phyloP scores from a whole-genome alignment of 2,329 filamentous ascomycete genomes.

The Zymoseptoria pseudotritici region DNA sequence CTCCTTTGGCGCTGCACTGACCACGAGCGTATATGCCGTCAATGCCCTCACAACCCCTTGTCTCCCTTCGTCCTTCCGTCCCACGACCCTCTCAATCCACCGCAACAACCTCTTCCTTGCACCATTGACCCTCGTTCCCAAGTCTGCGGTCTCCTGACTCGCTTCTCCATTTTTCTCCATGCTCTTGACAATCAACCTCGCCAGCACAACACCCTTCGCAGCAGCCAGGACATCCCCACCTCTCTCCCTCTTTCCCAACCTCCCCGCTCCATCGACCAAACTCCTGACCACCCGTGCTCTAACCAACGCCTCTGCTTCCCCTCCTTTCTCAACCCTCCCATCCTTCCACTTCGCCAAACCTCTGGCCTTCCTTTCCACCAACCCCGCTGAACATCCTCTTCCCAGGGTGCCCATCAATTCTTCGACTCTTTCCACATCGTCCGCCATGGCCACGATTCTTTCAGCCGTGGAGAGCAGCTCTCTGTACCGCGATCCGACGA shows the following conservation, averaged over 20 bases:
- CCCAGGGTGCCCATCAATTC: slow-evolving; percentile 64
- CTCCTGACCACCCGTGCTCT: slow-evolving; percentile 3
- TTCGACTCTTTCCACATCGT: slow-evolving; percentile 68
- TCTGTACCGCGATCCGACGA: slow-evolving; percentile 68
- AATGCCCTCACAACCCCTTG: slow-evolving; percentile 60
- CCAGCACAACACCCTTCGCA: slow-evolving; percentile 63
- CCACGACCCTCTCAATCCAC: slow-evolving; percentile 51
- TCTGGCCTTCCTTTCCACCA: slow-evolving; percentile 58
- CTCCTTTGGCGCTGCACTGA: slow-evolving; percentile 71
- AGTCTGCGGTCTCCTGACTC: slow-evolving; percentile 45
- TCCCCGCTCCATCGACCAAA: slow-evolving; percentile 21
- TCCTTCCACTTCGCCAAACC: slow-evolving; percentile 26
- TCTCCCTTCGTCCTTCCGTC: slow-evolving; percentile 30
- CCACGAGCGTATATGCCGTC: slow-evolving; percentile 73
- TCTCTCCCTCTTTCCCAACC: slow-evolving; percentile 36
- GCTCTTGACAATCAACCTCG: slow-evolving; percentile 66
- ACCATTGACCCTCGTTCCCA: slow-evolving; percentile 56
- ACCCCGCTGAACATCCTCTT: slow-evolving; percentile 64
- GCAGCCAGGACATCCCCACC: slow-evolving; percentile 47
- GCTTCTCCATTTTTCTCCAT: slow-evolving; percentile 38
- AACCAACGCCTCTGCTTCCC: slow-evolving; percentile 2
- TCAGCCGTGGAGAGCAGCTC: slow-evolving; percentile 88
- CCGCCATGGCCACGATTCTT: slow-evolving; percentile 84
- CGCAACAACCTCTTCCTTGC: slow-evolving; percentile 59
- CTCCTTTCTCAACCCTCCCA: slow-evolving; percentile 1